phyloP scores from a whole-genome alignment of 805 yeast genomes.

The Starmerella etchellsii region DNA sequence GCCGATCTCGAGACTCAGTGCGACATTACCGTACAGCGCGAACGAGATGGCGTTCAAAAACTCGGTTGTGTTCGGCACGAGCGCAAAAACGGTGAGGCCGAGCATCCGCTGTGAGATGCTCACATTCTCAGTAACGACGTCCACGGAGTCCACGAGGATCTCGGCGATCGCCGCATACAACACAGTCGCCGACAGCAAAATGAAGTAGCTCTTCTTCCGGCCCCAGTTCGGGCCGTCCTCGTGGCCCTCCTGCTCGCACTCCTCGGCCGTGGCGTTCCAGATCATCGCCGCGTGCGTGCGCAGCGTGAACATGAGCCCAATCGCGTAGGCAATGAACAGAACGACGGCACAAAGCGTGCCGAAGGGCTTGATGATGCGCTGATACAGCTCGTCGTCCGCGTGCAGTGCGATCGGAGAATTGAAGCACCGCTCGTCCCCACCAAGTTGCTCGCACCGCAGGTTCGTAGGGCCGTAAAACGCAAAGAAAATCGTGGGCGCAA shows the following conservation, averaged over 20 bases:
- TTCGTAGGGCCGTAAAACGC: constrained; percentile 83
- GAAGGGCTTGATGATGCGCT: constrained; percentile 64
- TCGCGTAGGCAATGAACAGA: constrained; percentile 68
- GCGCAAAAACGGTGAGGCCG: constrained; percentile 87
- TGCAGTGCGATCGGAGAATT: constrained; percentile 56
- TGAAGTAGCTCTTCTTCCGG: constrained; percentile 65
- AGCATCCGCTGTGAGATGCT: constrained; percentile 84
- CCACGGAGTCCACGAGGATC: constrained; percentile 83
- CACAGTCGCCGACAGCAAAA: constrained; percentile 70
- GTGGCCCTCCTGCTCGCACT: constrained; percentile 52
- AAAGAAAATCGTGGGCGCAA: constrained; percentile 82
- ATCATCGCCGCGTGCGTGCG: constrained; percentile 93
- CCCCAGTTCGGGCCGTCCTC: constrained; percentile 85
- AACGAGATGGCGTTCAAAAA: constrained; percentile 93
- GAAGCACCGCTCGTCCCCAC: constrained; percentile 33
- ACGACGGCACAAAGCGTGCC: constrained; percentile 67
- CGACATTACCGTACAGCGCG: constrained; percentile 92
- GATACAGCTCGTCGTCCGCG: constrained; percentile 53
- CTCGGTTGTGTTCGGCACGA: constrained; percentile 95
- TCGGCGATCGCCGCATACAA: constrained; percentile 90
- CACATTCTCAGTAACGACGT: constrained; percentile 60
- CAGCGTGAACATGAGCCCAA: constrained; percentile 85
- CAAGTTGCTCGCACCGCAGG: constrained; percentile 39
- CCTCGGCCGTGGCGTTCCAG: constrained; percentile 54
- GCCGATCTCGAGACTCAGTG: constrained; percentile 94